Evolutionary conservation across 805 yeast species (phyloP).

Genomic region (Candida boleticola): DNA sequence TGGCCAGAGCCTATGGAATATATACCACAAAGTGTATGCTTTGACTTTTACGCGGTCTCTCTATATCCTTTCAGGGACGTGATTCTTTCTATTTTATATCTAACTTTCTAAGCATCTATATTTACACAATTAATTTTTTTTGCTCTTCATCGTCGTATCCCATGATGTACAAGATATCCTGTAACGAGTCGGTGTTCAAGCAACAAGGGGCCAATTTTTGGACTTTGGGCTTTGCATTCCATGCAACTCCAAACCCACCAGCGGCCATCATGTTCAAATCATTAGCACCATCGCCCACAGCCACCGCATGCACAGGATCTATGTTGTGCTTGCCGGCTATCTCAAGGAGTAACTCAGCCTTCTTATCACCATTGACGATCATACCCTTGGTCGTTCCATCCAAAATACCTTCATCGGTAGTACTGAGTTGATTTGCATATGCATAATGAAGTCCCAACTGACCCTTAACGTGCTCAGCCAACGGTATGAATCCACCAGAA

Average conservation of each 20-base stretch:
- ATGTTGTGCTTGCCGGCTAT: slow-evolving; percentile 57
- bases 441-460: slow-evolving; percentile 80
- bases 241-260: slow-evolving; percentile 94
- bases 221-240: slow-evolving; percentile 96
- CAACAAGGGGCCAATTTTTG: slow-evolving; percentile 80
- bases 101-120: no score
- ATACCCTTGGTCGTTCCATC: slow-evolving; percentile 79
- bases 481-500: slow-evolving; percentile 91
- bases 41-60: no score
- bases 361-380: slow-evolving; percentile 81
- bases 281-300: slow-evolving; percentile 97
- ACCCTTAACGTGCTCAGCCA: slow-evolving; percentile 72
- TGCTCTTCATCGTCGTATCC: slow-evolving; percentile 68
- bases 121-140: slow-evolving; percentile 15
- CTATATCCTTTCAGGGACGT: no score
- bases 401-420: slow-evolving; percentile 47
- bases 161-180: slow-evolving; percentile 75
- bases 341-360: slow-evolving; percentile 68
- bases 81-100: no score
- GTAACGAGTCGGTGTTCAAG: slow-evolving; percentile 69
- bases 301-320: slow-evolving; percentile 56
- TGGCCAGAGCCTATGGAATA: no score
- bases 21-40: no score
- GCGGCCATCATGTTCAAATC: slow-evolving; percentile 88
- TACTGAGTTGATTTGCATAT: slow-evolving; percentile 69